These are phyloP conservation scores for Ajuga chamaepitys DNA, from an alignment of 257 asterid genomes.

Conservation along the genomic window DNA sequence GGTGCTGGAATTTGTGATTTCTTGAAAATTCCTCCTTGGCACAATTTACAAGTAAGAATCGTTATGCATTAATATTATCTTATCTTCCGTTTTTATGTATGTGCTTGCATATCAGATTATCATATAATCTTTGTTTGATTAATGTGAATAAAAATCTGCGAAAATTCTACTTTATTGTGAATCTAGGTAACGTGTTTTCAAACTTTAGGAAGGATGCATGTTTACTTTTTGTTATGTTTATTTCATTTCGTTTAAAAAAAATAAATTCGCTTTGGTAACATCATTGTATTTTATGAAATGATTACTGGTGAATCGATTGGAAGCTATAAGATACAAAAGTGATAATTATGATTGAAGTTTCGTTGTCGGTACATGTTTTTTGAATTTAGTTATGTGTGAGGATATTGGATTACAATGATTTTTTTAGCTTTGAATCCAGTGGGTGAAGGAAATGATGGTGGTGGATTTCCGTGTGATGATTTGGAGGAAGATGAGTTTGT, in stretches of 20 bases:
- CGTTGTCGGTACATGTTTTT: not conserved
- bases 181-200: not conserved
- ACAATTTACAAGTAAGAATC: not conserved
- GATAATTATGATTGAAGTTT: not conserved
- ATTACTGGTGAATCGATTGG: too few species aligned
- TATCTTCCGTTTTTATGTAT: not conserved
- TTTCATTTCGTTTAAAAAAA: not conserved
- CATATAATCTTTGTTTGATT: not conserved
- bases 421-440: slow-evolving; percentile 14
- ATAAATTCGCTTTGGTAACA: not conserved
- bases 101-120: not conserved
- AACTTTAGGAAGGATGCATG: not conserved
- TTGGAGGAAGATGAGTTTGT: slow-evolving; percentile 17
- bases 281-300: too few species aligned
- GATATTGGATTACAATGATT: not conserved
- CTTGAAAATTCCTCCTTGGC: not conserved
- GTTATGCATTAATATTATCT: not conserved
- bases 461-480: slow-evolving; percentile 19
- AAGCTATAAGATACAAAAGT: too few species aligned
- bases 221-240: not conserved
- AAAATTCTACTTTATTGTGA: not conserved
- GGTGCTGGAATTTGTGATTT: not conserved
- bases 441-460: slow-evolving; percentile 21
- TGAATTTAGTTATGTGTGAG: not conserved
- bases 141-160: not conserved